Evolutionary conservation across 2,329 filamentous ascomycete genomes (phyloP).

Genomic region (Alternaria postmessia): DNA sequence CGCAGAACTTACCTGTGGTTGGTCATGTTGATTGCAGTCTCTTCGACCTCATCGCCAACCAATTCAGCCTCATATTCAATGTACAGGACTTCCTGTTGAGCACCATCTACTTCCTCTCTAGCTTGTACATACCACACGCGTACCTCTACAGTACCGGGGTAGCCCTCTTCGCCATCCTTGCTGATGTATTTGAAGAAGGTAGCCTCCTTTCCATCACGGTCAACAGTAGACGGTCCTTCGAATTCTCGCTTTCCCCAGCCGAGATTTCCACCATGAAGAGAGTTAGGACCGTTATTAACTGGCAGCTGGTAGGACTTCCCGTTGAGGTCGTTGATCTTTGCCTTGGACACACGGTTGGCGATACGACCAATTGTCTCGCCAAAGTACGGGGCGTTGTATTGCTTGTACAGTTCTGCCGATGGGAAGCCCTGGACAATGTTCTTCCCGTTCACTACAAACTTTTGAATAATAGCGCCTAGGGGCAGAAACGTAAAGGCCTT

Average conservation of each 20-base stretch:
- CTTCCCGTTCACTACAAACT: slow-evolving; percentile 76
- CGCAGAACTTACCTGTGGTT: slow-evolving; percentile 79
- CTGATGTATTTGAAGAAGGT: slow-evolving; percentile 65
- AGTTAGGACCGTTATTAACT: slow-evolving; percentile 80
- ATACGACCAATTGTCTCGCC: slow-evolving; percentile 90
- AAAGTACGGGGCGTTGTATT: slow-evolving; percentile 80
- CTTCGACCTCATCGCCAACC: slow-evolving; percentile 75
- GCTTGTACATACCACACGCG: slow-evolving; percentile 80
- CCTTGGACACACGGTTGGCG: slow-evolving; percentile 80
- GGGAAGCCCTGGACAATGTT: slow-evolving; percentile 93
- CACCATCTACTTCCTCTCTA: slow-evolving; percentile 68
- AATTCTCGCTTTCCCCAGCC: slow-evolving; percentile 87
- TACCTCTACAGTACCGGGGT: slow-evolving; percentile 82
- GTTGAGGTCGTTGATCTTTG: slow-evolving; percentile 76
- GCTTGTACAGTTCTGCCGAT: slow-evolving; percentile 74
- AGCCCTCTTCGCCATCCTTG: slow-evolving; percentile 86
- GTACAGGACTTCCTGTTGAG: slow-evolving; percentile 74
- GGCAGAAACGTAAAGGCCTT: slow-evolving; percentile 69
- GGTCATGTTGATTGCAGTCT: slow-evolving; percentile 91
- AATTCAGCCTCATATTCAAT: slow-evolving; percentile 92
- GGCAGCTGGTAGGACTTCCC: slow-evolving; percentile 72
- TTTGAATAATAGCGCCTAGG: slow-evolving; percentile 80
- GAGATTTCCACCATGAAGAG: slow-evolving; percentile 60
- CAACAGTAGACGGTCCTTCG: slow-evolving; percentile 71
- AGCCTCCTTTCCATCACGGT: slow-evolving; percentile 57